Evolutionary conservation across 2,329 filamentous ascomycete genomes (phyloP).

Genomic region (Apiospora aurea): DNA sequence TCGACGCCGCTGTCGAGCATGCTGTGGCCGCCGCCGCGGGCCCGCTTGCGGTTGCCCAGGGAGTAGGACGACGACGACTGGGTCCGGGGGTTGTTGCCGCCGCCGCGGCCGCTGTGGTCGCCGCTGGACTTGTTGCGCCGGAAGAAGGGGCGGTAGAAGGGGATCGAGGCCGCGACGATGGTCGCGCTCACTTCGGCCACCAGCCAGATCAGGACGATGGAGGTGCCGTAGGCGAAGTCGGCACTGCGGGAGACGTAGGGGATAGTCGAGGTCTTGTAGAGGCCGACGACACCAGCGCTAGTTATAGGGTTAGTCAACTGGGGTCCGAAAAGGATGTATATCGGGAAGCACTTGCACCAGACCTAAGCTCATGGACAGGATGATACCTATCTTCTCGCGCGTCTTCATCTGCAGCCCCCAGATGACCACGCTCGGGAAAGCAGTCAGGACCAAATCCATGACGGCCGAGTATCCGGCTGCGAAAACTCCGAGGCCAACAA

Average conservation of each 20-base stretch:
- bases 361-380: slow-evolving; percentile 25
- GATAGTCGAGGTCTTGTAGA: slow-evolving; percentile 25
- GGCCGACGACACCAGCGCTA: slow-evolving; percentile 24
- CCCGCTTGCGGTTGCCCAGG: background rate
- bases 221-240: slow-evolving; percentile 25
- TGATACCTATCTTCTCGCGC: slow-evolving; percentile 21
- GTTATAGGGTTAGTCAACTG: background rate
- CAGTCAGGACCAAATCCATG: slow-evolving; percentile 22
- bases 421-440: slow-evolving; percentile 19
- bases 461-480: slow-evolving; percentile 24
- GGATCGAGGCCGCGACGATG: slow-evolving; percentile 24
- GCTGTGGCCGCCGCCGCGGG: background rate
- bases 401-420: slow-evolving; percentile 23
- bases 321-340: background rate
- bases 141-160: slow-evolving; percentile 26
- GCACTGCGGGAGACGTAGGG: slow-evolving; percentile 19
- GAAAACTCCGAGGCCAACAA: slow-evolving; percentile 23
- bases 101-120: background rate
- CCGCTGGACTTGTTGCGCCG: background rate
- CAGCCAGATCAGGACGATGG: slow-evolving; percentile 25
- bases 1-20: slow-evolving; percentile 7
- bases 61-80: background rate
- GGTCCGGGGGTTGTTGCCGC: background rate
- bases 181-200: slow-evolving; percentile 25
- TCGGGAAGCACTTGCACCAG: slow-evolving; percentile 1